phyloP scores from a whole-genome alignment of 495 filamentous ascomycete genomes.

The Hyaloscypha variabilis region DNA sequence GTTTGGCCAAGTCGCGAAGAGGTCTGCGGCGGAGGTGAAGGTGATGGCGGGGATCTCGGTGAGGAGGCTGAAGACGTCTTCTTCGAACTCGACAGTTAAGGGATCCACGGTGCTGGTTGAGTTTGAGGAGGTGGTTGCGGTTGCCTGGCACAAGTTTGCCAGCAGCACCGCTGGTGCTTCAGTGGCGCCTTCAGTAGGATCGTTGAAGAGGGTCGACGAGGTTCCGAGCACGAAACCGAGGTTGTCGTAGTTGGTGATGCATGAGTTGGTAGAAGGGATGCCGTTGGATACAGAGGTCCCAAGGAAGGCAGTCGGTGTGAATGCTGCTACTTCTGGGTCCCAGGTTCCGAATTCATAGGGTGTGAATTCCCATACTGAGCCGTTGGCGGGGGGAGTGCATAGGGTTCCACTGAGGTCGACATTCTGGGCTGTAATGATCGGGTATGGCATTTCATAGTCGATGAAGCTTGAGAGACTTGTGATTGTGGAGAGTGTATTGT shows the following conservation, averaged over 20 bases:
- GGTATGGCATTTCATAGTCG: constrained; percentile 40
- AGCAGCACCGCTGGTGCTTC: constrained; percentile 5
- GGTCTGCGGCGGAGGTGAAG: constrained; percentile 18
- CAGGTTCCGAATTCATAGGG: constrained; percentile 50
- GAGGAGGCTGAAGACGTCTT: constrained; percentile 20
- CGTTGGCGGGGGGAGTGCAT: constrained; percentile 36
- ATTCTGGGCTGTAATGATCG: constrained; percentile 42
- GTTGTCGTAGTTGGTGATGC: constrained; percentile 80
- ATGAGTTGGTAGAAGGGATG: constrained; percentile 47
- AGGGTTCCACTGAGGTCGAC: constrained; percentile 34
- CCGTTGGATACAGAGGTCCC: constrained; percentile 77
- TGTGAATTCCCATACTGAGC: constrained; percentile 44
- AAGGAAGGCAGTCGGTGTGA: constrained; percentile 70
- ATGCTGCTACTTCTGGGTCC: constrained; percentile 53
- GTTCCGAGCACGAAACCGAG: constrained; percentile 85
- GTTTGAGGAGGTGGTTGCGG: constrained; percentile 2
- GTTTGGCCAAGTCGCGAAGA: constrained; percentile 43
- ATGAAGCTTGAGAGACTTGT: constrained; percentile 37
- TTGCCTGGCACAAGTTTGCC: constrained; percentile 4
- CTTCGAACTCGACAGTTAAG: constrained; percentile 23
- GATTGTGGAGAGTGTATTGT: constrained; percentile 34
- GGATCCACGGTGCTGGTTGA: background rate
- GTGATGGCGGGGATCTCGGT: constrained; percentile 7
- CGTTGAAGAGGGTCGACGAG: constrained; percentile 83
- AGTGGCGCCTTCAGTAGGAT: constrained; percentile 34